These are phyloP conservation scores for Pontederia crassipes DNA, from an alignment of 176 grass and related monocot species.

Conservation along the genomic window DNA sequence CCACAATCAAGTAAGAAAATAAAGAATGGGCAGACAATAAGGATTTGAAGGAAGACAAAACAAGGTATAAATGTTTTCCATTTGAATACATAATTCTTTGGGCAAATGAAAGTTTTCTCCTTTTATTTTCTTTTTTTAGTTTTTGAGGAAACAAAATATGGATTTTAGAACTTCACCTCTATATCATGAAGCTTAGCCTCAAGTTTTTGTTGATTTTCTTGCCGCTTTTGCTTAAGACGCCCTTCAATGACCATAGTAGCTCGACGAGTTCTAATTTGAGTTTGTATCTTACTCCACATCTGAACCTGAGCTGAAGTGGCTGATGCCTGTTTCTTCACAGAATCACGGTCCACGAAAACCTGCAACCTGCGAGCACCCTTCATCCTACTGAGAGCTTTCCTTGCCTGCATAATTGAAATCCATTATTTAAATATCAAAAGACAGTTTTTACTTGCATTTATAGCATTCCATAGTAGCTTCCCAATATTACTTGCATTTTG, in stretches of 20 bases:
- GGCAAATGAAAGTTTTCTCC: no score
- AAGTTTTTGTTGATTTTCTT: conserved; percentile 82
- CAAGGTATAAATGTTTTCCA: no score
- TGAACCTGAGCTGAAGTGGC: conserved; percentile 57
- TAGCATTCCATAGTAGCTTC: no score
- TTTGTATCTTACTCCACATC: conserved; percentile 80
- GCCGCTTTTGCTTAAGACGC: conserved; percentile 74
- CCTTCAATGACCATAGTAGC: conserved; percentile 83
- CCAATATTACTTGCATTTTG: no score
- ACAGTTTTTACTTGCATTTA: no score
- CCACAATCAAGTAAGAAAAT: no score
- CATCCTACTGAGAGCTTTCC: conserved; percentile 55
- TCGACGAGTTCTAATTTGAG: conserved; percentile 69
- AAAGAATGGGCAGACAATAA: no score
- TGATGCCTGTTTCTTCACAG: conserved; percentile 75
- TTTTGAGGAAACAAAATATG: no score
- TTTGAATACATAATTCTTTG: no score
- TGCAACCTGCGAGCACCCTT: conserved; percentile 60
- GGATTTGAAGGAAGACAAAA: no score
- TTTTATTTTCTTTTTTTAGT: no score
- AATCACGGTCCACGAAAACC: conserved; percentile 31
- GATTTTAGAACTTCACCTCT: conserved; percentile 31
- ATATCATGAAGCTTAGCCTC: conserved; percentile 86
- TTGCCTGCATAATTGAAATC: conserved; percentile 29
- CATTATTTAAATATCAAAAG: neutral